Evolutionary conservation across 768 basidiomycete species (phyloP).

Genomic region (Termitomyces heimii): DNA sequence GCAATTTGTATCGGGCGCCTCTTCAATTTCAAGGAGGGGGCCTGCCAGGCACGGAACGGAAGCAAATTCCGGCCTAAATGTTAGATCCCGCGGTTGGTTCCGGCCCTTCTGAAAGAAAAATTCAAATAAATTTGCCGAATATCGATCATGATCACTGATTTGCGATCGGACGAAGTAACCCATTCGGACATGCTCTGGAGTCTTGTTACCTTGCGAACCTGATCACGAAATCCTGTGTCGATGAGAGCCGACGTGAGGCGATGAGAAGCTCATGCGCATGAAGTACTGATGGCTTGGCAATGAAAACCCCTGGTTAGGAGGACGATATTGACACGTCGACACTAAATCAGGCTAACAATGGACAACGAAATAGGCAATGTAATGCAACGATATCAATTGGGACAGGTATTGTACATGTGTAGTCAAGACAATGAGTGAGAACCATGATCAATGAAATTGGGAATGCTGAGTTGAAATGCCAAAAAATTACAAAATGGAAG

Average conservation of each 20-base stretch:
- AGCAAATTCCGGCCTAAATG: conserved; percentile 14
- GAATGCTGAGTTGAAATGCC: conserved; percentile 9
- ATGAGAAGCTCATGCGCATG: neutral
- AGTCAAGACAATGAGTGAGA: conserved; percentile 10
- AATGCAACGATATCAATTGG: conserved; percentile 2
- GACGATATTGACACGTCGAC: neutral
- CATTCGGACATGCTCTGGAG: conserved; percentile 6
- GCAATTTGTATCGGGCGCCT: neutral
- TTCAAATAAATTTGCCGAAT: conserved; percentile 18
- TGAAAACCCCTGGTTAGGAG: neutral
- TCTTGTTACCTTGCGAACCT: conserved; percentile 9
- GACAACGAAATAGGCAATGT: neutral
- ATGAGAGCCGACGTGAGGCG: neutral
- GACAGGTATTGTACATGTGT: conserved; percentile 4
- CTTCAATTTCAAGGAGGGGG: neutral
- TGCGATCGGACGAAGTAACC: conserved; percentile 18
- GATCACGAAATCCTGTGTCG: conserved; percentile 2
- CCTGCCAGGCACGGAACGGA: conserved; percentile 26
- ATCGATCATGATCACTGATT: conserved; percentile 35
- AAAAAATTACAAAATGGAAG: conserved; percentile 4
- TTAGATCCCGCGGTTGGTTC: conserved; percentile 16
- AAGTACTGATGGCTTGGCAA: neutral
- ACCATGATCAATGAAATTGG: conserved; percentile 4
- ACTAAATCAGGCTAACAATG: neutral
- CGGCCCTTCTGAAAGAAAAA: conserved; percentile 7